Evolutionary conservation across 2,329 filamentous ascomycete genomes (phyloP), one percentile per base, ranked within the genome.

Genomic region (Neofusicoccum sp.): DNA sequence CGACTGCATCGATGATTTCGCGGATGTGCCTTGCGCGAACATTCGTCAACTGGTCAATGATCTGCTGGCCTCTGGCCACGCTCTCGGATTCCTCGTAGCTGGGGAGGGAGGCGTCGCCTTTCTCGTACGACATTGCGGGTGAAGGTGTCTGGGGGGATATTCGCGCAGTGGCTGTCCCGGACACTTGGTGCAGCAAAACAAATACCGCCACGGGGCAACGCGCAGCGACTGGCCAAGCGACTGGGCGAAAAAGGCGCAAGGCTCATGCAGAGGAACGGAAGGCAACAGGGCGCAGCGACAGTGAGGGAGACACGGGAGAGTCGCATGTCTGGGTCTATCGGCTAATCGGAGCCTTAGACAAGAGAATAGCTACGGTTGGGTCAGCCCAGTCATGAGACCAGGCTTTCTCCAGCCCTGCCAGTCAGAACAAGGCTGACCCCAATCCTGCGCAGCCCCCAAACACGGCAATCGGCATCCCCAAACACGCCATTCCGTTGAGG

Each of bases 21-120:
- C 70, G 66, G 57, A 81, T 74, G 56, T 78, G 75, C 34, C 71
- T 69, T 5, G 73, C 71, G 54, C 78, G 76, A 24, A 74, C 72
- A 33, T 72, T 66, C 9, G 72, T 71, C 12, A 79, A 67, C 36
- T 76, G 72, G 62, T 70, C 67, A 62, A 75, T 67, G 43, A 73
- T 69, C 33, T 67, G 64, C 63, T 74, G 70, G 47, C 67, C 68
- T 28, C 67, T 65, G 34, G 64, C 58, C 31, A 58, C 26, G 16
- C 30, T 41, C 31, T 43, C 41, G 7, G 34, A 49, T 51, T 71
- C 68, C 33, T 69, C 64, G 61, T 74, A 73, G 3, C 67, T 67
- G 7, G 70, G 68, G 4, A 67, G 28, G 2, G 30, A 26, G 16
- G 16, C 40, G 8, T 64, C 61, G 41, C 63, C 60, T 20, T 60